phyloP scores from a whole-genome alignment of 2,329 filamentous ascomycete species.

The Phyllachora maydis region DNA sequence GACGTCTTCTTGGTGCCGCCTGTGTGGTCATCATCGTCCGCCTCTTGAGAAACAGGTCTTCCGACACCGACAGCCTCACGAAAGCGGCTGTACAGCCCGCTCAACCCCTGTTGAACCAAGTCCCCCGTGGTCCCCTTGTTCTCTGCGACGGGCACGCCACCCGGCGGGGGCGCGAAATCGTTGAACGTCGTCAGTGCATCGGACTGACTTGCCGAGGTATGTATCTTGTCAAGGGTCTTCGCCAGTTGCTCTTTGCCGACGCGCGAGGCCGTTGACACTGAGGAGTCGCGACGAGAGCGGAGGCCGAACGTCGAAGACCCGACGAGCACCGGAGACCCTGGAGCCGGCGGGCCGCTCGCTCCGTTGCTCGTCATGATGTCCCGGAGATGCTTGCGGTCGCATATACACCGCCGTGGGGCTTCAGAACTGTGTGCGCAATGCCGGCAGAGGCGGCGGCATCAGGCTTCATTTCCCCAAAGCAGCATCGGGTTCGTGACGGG shows the following conservation, averaged over 20 bases:
- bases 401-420: too few species aligned
- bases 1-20: conserved; percentile 20
- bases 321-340: too few species aligned
- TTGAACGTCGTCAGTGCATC: conserved; percentile 82
- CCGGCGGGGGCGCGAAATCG: conserved; percentile 59
- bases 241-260: conserved; percentile 56
- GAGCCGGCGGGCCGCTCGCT: too few species aligned
- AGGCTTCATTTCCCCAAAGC: too few species aligned
- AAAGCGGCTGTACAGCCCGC: conserved; percentile 72
- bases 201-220: conserved; percentile 70
- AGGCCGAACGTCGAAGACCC: conserved; percentile 9
- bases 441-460: too few species aligned
- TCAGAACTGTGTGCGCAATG: too few species aligned
- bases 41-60: conserved; percentile 10
- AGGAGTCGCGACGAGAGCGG: conserved; percentile 17
- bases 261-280: conserved; percentile 25
- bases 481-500: too few species aligned
- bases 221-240: conserved; percentile 68
- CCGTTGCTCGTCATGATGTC: too few species aligned
- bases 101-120: conserved; percentile 65
- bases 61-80: conserved; percentile 60
- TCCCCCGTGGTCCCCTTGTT: conserved; percentile 52
- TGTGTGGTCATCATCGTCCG: conserved; percentile 19
- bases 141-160: conserved; percentile 35
- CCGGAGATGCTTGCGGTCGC: too few species aligned